Evolutionary conservation across 768 basidiomycete genomes (phyloP), one percentile per base, ranked within the genome.

Genomic region (Hypholoma sublateritium): DNA sequence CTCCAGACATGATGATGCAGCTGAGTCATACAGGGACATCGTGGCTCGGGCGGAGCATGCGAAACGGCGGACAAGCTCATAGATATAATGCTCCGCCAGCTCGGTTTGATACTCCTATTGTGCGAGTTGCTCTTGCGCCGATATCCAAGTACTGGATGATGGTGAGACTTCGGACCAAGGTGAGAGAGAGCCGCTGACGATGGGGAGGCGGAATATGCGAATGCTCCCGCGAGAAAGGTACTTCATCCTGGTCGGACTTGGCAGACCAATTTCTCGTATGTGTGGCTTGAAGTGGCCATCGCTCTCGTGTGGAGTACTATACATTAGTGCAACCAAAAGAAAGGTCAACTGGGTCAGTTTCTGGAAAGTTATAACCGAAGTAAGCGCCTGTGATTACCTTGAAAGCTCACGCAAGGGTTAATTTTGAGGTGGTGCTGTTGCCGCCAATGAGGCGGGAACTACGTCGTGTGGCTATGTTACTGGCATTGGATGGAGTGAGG

Each of bases 11-110:
- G 78, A 77, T 63, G n/a, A n/a, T n/a, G n/a, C n/a, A n/a, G 81
- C 79, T 63, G 87, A 89, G 65, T 93, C 86, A 72, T 91, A 97
- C 64, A 82, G 71, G 21, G 89, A 82, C 66, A 95, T 74, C 28
- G n/a, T n/a, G n/a, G 86, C 83, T 61, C 85, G 79, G n/a, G 84
- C 82, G 13, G 94, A 94, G 51, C 79, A 81, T 8, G 90, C 96
- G 70, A 94, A 96, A 54, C 80, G 80, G 59, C 91, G 83, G 72
- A 91, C 83, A 44, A 95, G 78, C 64, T 88, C 83, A 65, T 94
- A 89, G 53, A 97, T 78, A 71, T 90, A 88, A 64, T 89, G 80
- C 53, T 96, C 93, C 22, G 93, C 93, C 55, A 88, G 76, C 53
- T 87, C 86, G 39, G 74, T 76, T 60, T 88, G 87, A 62, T 87